A percentile compares a stretch with the other conserved stretches of the same genome.
phyloP scores from a whole-genome alignment of 768 basidiomycete genomes.

The Boletus huronensis region DNA sequence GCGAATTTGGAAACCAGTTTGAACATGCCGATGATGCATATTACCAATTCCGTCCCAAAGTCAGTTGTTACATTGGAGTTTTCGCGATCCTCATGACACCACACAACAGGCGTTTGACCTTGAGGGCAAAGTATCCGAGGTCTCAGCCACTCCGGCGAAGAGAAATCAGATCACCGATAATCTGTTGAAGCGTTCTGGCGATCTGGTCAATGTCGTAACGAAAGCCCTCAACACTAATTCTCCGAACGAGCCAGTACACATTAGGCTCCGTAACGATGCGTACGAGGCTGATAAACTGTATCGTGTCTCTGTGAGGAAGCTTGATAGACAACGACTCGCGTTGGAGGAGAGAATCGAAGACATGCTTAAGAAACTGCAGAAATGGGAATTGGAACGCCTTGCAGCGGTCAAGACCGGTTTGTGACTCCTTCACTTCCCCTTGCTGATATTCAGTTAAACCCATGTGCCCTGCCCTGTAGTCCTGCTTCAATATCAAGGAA shows the following conservation, averaged over 20 bases:
- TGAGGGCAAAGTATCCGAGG: conserved; percentile 25
- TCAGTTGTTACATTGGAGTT: conserved; percentile 29
- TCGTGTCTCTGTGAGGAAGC: conserved; percentile 72
- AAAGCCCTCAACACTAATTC: conserved; percentile 57
- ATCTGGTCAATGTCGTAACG: conserved; percentile 65
- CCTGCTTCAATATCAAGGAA: conserved; percentile 83
- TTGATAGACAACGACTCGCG: conserved; percentile 80
- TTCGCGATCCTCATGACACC: conserved; percentile 22
- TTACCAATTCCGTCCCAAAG: conserved; percentile 83
- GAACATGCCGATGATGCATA: conserved; percentile 75
- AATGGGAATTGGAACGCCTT: conserved; percentile 83
- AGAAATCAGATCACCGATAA: conserved; percentile 46
- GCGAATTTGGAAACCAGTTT: conserved; percentile 80
- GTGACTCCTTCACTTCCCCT: conserved; percentile 24
- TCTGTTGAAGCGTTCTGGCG: conserved; percentile 65
- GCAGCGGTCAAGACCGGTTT: conserved; percentile 77
- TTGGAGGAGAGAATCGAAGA: conserved; percentile 88
- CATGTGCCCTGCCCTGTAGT: conserved; percentile 40
- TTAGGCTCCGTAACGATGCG: conserved; percentile 73
- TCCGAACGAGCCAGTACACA: conserved; percentile 58
- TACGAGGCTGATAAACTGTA: conserved; percentile 79
- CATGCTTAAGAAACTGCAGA: conserved; percentile 72
- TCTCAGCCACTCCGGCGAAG: conserved; percentile 20
- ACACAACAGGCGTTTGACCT: conserved; percentile 28
- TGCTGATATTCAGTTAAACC: not conserved